Percentiles rank a stretch among this genome's conserved stretches.
phyloP scores from a whole-genome alignment of 192 early-diverging fungal species.

The Coemansia sp. region DNA sequence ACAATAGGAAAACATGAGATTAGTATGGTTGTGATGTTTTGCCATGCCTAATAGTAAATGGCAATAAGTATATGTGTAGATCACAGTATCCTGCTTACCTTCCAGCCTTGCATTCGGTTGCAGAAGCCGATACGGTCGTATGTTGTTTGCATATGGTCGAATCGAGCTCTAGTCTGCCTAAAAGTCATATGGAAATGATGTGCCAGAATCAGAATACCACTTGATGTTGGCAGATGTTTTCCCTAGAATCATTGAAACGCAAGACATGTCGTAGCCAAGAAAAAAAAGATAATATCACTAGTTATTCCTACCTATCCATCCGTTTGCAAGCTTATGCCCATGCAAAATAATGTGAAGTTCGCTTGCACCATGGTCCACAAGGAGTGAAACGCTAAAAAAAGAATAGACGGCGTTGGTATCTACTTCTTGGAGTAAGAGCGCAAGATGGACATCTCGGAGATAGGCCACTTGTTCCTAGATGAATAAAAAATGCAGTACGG shows the following conservation, averaged over 20 bases:
- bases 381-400: conserved; percentile 12
- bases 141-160: conserved; percentile 11
- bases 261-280: background rate
- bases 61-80: background rate
- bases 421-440: conserved; percentile 24
- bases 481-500: background rate
- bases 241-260: background rate
- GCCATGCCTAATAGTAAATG: background rate
- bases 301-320: conserved; percentile 26
- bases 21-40: background rate
- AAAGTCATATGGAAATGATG: background rate
- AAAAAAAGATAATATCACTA: background rate
- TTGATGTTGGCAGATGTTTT: too few relatives aligned
- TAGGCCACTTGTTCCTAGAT: conserved; percentile 25
- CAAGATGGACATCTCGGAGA: conserved; percentile 42
- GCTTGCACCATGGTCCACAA: conserved; percentile 14
- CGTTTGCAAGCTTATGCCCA: conserved; percentile 21
- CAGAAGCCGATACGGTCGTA: conserved; percentile 5
- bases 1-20: background rate
- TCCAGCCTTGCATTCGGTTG: conserved; percentile 11
- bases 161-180: conserved; percentile 10
- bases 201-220: background rate
- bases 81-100: conserved; percentile 10
- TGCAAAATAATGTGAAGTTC: conserved; percentile 15
- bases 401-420: background rate